Conservation (phyloP, 2,329 filamentous ascomycete genomes). For the Trichoderma arundinaceum region DNA sequence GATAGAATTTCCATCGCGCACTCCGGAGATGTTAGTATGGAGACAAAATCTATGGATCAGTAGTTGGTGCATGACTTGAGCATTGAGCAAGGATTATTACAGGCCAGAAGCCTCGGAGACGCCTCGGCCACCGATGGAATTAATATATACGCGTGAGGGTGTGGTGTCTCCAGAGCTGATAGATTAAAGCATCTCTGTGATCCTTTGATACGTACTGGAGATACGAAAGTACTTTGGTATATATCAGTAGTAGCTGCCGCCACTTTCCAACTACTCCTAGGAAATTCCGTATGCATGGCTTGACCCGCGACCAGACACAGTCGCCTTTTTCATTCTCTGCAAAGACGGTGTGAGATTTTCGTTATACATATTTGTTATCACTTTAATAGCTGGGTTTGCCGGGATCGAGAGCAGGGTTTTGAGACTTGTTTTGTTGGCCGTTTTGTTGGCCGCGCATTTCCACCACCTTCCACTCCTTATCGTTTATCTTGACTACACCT, state of each 20-base stretch:
- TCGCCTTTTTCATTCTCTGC: neutral
- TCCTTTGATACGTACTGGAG: neutral
- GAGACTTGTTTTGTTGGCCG: neutral
- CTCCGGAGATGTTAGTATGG: neutral
- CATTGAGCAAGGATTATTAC: neutral
- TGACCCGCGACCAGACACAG: neutral
- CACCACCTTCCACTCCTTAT: conserved; percentile 26
- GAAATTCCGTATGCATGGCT: neutral
- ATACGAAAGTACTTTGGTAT: neutral
- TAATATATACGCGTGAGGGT: neutral
- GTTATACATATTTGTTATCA: neutral
- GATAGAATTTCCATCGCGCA: neutral
- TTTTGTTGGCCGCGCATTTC: conserved; percentile 7
- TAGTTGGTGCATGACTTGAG: neutral
- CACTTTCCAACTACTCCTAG: neutral
- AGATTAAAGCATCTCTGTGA: neutral
- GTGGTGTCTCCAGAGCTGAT: conserved; percentile 2
- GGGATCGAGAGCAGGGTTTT: neutral
- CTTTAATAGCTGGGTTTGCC: neutral
- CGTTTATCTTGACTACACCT: conserved; percentile 15
- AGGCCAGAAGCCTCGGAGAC: neutral
- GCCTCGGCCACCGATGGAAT: conserved; percentile 13
- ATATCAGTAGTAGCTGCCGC: neutral
- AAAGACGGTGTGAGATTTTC: conserved; percentile 13
- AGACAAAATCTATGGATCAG: neutral